Conservation (phyloP, 2,329 filamentous ascomycete species). For the Sporothrix pallida region DNA sequence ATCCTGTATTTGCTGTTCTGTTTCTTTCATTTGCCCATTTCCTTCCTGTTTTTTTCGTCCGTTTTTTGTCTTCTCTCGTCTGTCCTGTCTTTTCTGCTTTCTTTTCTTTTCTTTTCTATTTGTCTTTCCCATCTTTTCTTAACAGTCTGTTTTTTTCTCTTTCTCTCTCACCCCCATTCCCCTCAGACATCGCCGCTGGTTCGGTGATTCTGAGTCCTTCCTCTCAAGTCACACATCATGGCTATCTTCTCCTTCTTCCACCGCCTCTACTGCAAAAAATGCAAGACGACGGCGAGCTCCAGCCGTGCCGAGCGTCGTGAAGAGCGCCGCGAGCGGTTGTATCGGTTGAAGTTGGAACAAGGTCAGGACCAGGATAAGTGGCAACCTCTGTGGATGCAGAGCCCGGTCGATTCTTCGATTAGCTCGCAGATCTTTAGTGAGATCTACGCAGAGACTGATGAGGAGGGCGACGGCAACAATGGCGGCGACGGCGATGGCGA, state of each 20-base stretch:
- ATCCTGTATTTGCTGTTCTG: background rate
- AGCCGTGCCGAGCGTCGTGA: background rate
- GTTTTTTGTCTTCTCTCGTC: background rate
- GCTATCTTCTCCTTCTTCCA: slow-evolving; percentile 21
- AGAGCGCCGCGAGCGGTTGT: background rate
- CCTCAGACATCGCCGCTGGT: slow-evolving; percentile 16
- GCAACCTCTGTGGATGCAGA: background rate
- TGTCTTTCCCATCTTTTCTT: background rate
- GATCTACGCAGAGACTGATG: background rate
- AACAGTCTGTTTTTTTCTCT: background rate
- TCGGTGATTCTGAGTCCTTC: background rate
- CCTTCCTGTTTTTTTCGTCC: background rate
- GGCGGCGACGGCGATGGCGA: background rate
- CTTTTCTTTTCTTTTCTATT: background rate
- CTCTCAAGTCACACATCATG: background rate
- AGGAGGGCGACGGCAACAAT: background rate
- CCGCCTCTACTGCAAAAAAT: slow-evolving; percentile 13
- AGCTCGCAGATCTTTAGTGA: too few relatives aligned
- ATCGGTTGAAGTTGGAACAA: background rate
- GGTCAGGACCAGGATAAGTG: background rate
- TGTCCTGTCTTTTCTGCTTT: too few relatives aligned
- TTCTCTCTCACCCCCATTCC: background rate
- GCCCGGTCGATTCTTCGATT: background rate
- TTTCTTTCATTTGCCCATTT: background rate
- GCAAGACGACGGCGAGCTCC: background rate